Percentiles rank a stretch among this genome's conserved stretches.
These are phyloP conservation scores for Penicillium frequentans DNA, from an alignment of 2,329 filamentous ascomycete species.

Conservation along the genomic window DNA sequence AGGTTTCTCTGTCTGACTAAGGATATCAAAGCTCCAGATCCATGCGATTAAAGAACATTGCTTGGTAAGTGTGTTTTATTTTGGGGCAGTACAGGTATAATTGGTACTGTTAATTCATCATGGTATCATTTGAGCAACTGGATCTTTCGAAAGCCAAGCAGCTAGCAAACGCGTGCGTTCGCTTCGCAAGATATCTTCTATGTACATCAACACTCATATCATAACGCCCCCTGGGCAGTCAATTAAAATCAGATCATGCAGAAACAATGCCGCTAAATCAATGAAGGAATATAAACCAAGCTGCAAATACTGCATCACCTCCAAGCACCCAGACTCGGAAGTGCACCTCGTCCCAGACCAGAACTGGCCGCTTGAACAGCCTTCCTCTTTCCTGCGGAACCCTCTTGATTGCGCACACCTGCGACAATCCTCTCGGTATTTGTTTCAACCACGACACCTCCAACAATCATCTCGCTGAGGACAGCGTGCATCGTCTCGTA, in stretches of 20 bases:
- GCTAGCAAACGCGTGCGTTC: background rate
- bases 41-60: background rate
- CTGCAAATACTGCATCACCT: slow-evolving; percentile 25
- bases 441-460: slow-evolving; percentile 92
- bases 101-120: background rate
- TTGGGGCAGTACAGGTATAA: background rate
- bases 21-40: background rate
- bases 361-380: slow-evolving; percentile 45
- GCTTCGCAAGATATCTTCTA: background rate
- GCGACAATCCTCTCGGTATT: slow-evolving; percentile 84
- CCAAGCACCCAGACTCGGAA: slow-evolving; percentile 42
- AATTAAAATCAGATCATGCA: background rate
- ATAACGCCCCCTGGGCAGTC: background rate
- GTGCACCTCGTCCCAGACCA: slow-evolving; percentile 35
- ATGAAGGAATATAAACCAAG: background rate
- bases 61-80: background rate
- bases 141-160: background rate
- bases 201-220: background rate
- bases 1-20: background rate
- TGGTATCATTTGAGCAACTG: background rate
- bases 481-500: slow-evolving; percentile 95
- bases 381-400: slow-evolving; percentile 42
- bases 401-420: slow-evolving; percentile 65
- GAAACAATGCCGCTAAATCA: background rate
- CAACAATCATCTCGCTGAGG: slow-evolving; percentile 90